phyloP scores from a whole-genome alignment of 1,139 yeast species.

The Candida albicans region DNA sequence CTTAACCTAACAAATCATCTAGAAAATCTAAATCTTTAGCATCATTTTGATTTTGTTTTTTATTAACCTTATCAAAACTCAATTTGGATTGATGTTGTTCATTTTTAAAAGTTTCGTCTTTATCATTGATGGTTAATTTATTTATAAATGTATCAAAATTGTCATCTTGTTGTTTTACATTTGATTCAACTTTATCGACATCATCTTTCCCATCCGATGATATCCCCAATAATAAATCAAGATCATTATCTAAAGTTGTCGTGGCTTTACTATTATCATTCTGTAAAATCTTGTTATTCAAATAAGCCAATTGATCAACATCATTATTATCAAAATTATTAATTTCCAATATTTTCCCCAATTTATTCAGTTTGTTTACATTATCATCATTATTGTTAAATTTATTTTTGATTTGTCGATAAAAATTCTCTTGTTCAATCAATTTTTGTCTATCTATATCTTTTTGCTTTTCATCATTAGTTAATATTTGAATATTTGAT shows the following conservation, averaged over 20 bases:
- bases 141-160: slow-evolving; percentile 2
- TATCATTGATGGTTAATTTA: slow-evolving; percentile 2
- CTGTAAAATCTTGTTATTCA: slow-evolving; percentile 26
- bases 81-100: too few species aligned
- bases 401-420: slow-evolving; percentile 29
- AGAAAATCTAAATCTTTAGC: slow-evolving; percentile 18
- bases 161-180: background rate
- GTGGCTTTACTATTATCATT: slow-evolving; percentile 7
- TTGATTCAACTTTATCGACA: background rate
- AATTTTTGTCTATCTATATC: slow-evolving; percentile 25
- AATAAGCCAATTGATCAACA: slow-evolving; percentile 23
- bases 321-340: slow-evolving; percentile 33
- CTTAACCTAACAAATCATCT: slow-evolving; percentile 20
- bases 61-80: background rate
- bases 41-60: background rate
- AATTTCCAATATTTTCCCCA: slow-evolving; percentile 35
- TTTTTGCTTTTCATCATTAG: slow-evolving; percentile 29
- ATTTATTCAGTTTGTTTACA: slow-evolving; percentile 9
- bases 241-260: slow-evolving; percentile 7
- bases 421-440: slow-evolving; percentile 29
- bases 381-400: slow-evolving; percentile 20
- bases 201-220: slow-evolving; percentile 1
- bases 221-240: slow-evolving; percentile 11
- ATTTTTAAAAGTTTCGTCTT: too few species aligned
- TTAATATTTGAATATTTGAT: slow-evolving; percentile 19